Base-by-base conservation (phyloP, 2,329 filamentous ascomycete species). In the Colletotrichum liriopes region DNA sequence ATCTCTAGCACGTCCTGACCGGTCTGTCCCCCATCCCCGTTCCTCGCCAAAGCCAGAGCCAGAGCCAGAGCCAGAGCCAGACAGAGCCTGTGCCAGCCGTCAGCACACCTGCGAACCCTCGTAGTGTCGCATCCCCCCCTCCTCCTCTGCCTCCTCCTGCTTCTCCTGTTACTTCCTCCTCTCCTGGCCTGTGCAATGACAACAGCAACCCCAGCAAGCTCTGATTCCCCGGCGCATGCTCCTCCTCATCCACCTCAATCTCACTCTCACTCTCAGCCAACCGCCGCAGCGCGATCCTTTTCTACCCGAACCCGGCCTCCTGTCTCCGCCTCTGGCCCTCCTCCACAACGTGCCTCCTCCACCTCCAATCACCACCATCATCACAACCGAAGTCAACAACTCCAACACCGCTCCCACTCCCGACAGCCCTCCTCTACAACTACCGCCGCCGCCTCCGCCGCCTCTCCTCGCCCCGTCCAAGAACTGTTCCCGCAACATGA, bases 401-500 rank as follows among this genome's bases (percentile, higher is more conserved):
- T 79, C 75, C 81, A 72, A n/a, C 45, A 64, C 79, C 77, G 75
- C 81, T 77, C 61, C 37, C 58, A 64, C 63, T 76, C 75, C 60
- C 75, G 74, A 62, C 74, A 74, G 23, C 83, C 84, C 45, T 84
- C 84, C 47, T 84, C 84, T 35, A 83, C 49, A 41, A 12, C 83
- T 52, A 80, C 65, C 43, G 43, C 65, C 32, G 37, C 23, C 18
- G 11, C 29, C 29, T 32, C 29, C 29, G 23, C 62, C 39, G 39
- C 51, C 26, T 16, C 14, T 47, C 16, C 82, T 67, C 84, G 83
- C 74, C 82, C 84, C 72, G 77, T 82, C 59, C 83, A 86, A 74
- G 83, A 88, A 67, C 76, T 83, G 54, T 77, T 84, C 64, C 84
- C 85, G 66, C 90, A 92, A 78, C 87, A 92, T 81, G 93, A 96